Base-by-base conservation (phyloP, 2,329 filamentous ascomycete species). In the Juglanconis oblonga region DNA sequence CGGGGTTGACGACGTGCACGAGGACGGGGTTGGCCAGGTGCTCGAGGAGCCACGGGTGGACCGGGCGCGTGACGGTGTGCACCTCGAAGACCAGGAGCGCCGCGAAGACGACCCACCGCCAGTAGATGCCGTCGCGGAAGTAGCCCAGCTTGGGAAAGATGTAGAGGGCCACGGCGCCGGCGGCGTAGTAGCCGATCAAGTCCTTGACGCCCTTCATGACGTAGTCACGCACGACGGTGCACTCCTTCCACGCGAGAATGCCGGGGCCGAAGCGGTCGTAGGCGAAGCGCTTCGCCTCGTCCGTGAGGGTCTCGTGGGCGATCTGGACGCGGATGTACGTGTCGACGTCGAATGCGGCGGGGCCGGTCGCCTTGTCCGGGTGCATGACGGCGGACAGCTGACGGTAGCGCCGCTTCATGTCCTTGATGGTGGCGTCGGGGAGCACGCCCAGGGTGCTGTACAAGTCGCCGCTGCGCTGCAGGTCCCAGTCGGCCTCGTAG, bases 231-330 rank as follows among this genome's bases (percentile, higher is more conserved):
- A 90, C 77, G 0, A 89, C 91, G 56, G 81, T 76, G 74, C 86
- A 89, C 64, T 84, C 79, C 64, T 82, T 77, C 88, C 88, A 94
- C 8, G 73, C 71, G 11, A 88, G 73, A 24, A 93, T 81, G 33
- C 86, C 85, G 0, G 91, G 88, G 0, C 93, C 93, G 72, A 97
- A 92, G 52, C 92, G 87, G 71, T 97, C 92, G 75, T 97, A 97
- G 7, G 91, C 92, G 72, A 95, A 96, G 58, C 92, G 83, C 69
- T 84, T 87, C 0, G 86, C 87, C 2, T 90, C 85, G 69, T 95
- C 87, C n/a, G 86, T 77, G 14, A 97, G 84, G 0, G 88, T 91
- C 68, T 98, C 95, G 69, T 91, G 86, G 5, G 92, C 92, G 50
- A 87, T 79, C 78, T 93, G 94, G 68, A 98, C 82, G 68, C 90